Conservation (phyloP, 2,329 filamentous ascomycete genomes). For the Penicillium hordei region DNA sequence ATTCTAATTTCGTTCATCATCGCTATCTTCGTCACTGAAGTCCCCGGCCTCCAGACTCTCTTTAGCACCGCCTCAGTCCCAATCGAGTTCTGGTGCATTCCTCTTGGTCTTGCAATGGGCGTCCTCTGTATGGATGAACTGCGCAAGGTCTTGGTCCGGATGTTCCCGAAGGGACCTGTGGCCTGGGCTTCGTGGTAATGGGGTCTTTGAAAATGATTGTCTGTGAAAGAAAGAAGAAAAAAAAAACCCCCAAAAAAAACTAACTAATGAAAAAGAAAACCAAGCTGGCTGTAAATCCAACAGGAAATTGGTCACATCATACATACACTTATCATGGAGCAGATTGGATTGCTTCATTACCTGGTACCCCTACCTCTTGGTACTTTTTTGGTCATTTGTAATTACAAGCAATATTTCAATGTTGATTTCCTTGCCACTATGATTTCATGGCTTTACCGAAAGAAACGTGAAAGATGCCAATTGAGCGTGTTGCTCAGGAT, state of each 20-base stretch:
- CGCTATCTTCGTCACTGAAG: slow-evolving; percentile 56
- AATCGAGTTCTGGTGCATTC: slow-evolving; percentile 55
- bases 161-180: slow-evolving; percentile 47
- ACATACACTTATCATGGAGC: neutral
- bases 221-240: neutral
- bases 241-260: too few relatives aligned
- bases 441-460: neutral
- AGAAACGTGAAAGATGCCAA: neutral
- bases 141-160: slow-evolving; percentile 51
- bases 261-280: neutral
- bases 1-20: slow-evolving; percentile 52
- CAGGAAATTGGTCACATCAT: neutral
- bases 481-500: neutral
- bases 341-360: neutral
- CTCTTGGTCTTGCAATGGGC: slow-evolving; percentile 52
- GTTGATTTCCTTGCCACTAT: neutral
- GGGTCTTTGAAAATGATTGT: neutral
- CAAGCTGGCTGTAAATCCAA: neutral
- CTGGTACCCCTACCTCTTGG: neutral
- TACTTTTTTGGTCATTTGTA: neutral
- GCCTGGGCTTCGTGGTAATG: slow-evolving; percentile 53
- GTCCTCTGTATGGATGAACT: slow-evolving; percentile 56
- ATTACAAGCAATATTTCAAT: neutral
- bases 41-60: slow-evolving; percentile 50
- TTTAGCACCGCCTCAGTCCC: slow-evolving; percentile 54